Base-by-base conservation (phyloP, 768 basidiomycete genomes). In the Trametes villosa region DNA sequence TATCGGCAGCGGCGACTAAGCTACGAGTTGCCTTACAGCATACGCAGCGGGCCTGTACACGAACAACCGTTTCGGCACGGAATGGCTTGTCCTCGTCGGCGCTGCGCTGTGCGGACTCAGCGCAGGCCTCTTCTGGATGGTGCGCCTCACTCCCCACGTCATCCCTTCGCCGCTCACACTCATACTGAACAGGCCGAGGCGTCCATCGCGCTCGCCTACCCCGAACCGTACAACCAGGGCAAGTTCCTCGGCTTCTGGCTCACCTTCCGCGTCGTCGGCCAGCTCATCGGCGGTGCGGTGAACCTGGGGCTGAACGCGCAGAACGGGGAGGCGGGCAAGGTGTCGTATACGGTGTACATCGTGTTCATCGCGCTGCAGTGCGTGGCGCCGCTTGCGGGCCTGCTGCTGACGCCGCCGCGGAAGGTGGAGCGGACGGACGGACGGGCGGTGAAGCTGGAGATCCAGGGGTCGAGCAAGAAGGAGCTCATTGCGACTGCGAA, bases 71-170 rank as follows among this genome's bases (percentile, higher is more conserved):
- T 57, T 41, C 47, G 56, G 56, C 15, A 49, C 47, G 20, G 45
- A 57, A 26, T 57, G 56, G 56, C 38, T 57, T 11, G 56, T 57
- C 18, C 56, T 57, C 13, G 47, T 57, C 18, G 56, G 56, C 47
- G 56, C 56, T 0, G 56, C 56, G 2, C 47, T 57, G n/a, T 57
- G 56, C 29, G 56, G 56, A 18, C 47, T 57, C 31, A 57, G 56
- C 47, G 56, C 56, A n/a, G 56, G 56, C 7, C 47, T 57, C 36
- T 57, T 57, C 48, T 57, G 56, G 56, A 57, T 57, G 56, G 55
- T 57, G 2, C n/a, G 55, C 26, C 22, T n/a, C 36, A 18, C 12
- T 15, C 24, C 24, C 11, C 55, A 7, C 9, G 12, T 33, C 2
- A 3, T 6, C 3, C 18, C 2, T n/a, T 22, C 31, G 9, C 18